Evolutionary conservation across 1,284 basidiomycete genomes (phyloP).

Genomic region (Tilletia indica): DNA sequence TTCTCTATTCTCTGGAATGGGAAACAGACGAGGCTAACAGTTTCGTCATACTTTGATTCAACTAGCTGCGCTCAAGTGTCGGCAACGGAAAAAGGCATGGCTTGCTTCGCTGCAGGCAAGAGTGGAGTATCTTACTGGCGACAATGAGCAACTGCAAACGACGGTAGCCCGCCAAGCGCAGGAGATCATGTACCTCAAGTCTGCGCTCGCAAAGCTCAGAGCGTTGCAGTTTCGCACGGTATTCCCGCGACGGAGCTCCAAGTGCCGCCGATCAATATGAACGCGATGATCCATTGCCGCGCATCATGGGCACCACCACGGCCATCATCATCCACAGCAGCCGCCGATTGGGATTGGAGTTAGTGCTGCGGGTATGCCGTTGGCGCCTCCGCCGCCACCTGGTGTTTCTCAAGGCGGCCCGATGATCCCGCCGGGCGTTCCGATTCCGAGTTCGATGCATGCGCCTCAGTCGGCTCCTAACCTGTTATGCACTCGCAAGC

Average conservation of each 20-base stretch:
- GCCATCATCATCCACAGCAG: not conserved
- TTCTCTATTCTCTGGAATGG: not conserved
- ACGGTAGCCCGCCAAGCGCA: slow-evolving; percentile 61
- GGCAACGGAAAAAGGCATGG: slow-evolving; percentile 98
- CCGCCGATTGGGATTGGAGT: not conserved
- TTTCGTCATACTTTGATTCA: slow-evolving; percentile 21
- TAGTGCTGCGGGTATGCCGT: not conserved
- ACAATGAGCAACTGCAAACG: slow-evolving; percentile 82
- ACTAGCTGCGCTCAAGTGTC: slow-evolving; percentile 87
- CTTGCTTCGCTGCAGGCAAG: slow-evolving; percentile 86
- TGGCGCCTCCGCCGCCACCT: not conserved
- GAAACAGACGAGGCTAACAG: not conserved
- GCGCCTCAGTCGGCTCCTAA: too few relatives aligned
- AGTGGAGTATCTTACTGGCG: slow-evolving; percentile 81
- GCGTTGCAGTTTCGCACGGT: slow-evolving; percentile 7
- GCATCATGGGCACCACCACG: not conserved
- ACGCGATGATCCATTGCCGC: not conserved
- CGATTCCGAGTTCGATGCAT: slow-evolving; percentile 1
- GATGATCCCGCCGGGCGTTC: slow-evolving; percentile 6
- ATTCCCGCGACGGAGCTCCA: slow-evolving; percentile 3
- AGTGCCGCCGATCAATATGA: slow-evolving; percentile 17
- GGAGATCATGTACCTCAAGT: slow-evolving; percentile 58
- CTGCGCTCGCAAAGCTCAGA: slow-evolving; percentile 41
- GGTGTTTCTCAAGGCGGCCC: not conserved
- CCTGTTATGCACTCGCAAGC: not conserved